Evolutionary conservation across 176 grass and related monocot species (phyloP).

Genomic region (Aegilops speltoides): DNA sequence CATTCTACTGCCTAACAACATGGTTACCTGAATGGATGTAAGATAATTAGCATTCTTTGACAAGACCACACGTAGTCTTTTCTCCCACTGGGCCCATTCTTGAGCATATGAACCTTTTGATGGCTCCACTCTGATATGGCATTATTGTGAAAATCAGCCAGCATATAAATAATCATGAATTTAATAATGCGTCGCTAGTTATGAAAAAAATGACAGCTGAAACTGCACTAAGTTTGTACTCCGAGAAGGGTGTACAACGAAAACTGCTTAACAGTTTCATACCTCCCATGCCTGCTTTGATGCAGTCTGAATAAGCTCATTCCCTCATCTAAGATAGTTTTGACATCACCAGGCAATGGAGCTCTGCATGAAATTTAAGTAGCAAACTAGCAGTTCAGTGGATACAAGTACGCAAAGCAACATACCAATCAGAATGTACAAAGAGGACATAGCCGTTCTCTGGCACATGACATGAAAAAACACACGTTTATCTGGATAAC

Average conservation of each 20-base stretch:
- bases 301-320: slow-evolving; percentile 84
- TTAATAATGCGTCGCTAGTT: neutral
- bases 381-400: slow-evolving; percentile 1
- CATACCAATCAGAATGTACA: neutral
- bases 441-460: neutral
- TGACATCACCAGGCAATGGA: slow-evolving; percentile 71
- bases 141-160: slow-evolving; percentile 35
- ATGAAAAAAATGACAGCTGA: neutral
- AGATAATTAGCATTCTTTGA: slow-evolving; percentile 72
- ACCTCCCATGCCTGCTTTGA: slow-evolving; percentile 96
- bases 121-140: slow-evolving; percentile 70
- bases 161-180: slow-evolving; percentile 20
- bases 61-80: slow-evolving; percentile 58
- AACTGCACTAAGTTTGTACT: neutral
- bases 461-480: neutral
- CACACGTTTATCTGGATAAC: neutral
- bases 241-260: neutral
- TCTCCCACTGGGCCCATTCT: slow-evolving; percentile 89
- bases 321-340: slow-evolving; percentile 76
- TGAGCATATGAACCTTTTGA: slow-evolving; percentile 88
- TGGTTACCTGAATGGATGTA: slow-evolving; percentile 84
- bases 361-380: slow-evolving; percentile 45
- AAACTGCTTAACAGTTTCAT: slow-evolving; percentile 19
- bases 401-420: slow-evolving; percentile 7
- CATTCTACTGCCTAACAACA: slow-evolving; percentile 5